Evolutionary conservation across 345 rosid genomes (phyloP).

Genomic region (Gossypium stocksii): DNA sequence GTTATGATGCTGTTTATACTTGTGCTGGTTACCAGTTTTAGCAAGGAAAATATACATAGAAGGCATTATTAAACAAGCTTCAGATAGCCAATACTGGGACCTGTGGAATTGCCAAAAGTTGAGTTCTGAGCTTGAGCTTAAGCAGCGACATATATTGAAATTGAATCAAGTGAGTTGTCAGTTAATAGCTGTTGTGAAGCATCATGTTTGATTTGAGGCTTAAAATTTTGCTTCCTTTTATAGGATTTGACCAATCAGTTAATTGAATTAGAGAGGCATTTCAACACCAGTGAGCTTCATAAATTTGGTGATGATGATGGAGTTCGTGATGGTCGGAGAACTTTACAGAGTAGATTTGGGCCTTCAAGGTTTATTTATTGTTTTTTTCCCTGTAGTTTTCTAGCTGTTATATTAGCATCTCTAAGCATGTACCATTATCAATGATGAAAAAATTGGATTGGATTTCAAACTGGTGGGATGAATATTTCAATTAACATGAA

Average conservation of each 20-base stretch:
- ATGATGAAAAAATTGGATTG: not conserved
- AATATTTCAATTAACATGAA: not conserved
- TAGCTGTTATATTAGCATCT: constrained; percentile 7
- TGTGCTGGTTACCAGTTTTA: constrained; percentile 54
- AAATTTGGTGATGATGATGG: constrained; percentile 61
- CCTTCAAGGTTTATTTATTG: constrained; percentile 53
- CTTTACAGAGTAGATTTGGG: constrained; percentile 44
- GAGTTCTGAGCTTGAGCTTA: constrained; percentile 80
- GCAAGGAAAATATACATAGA: constrained; percentile 72
- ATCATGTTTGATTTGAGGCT: constrained; percentile 15
- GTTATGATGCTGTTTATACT: not conserved
- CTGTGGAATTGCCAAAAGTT: constrained; percentile 86
- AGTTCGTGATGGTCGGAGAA: constrained; percentile 39
- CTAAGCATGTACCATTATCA: not conserved
- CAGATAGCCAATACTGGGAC: constrained; percentile 75
- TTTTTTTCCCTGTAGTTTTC: constrained; percentile 14
- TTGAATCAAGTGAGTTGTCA: constrained; percentile 58
- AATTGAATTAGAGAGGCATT: constrained; percentile 84
- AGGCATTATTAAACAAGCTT: constrained; percentile 80
- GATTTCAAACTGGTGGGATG: not conserved
- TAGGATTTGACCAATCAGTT: constrained; percentile 84
- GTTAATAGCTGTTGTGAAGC: constrained; percentile 16
- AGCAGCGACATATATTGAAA: constrained; percentile 53
- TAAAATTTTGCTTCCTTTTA: constrained; percentile 18
- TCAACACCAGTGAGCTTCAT: constrained; percentile 76